Evolutionary conservation across 164 flowering plant genomes (phyloP).

Genomic region (Platanus orientalis): DNA sequence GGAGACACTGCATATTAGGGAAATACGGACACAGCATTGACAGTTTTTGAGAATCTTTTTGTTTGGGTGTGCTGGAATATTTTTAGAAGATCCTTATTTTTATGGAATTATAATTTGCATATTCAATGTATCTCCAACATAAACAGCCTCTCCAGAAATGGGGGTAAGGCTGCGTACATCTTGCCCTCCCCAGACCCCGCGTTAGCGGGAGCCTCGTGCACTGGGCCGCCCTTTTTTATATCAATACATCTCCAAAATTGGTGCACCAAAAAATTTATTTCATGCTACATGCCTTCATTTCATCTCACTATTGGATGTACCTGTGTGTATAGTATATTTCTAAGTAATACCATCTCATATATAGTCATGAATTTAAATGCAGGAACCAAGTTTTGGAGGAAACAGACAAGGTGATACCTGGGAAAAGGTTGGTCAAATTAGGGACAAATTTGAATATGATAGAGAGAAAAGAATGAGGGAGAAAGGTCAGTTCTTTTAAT

Average conservation of each 20-base stretch:
- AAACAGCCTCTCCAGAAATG: too few relatives aligned
- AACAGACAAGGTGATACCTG: constrained; percentile 48
- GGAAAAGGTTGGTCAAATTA: constrained; percentile 63
- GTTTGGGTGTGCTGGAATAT: too few relatives aligned
- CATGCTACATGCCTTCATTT: not conserved
- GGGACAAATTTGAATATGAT: constrained; percentile 90
- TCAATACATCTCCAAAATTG: not conserved
- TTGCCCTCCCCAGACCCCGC: too few relatives aligned
- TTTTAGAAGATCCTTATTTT: too few relatives aligned
- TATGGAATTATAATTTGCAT: too few relatives aligned
- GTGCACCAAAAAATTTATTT: not conserved
- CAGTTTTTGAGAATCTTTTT: too few relatives aligned
- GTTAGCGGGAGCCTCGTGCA: too few relatives aligned
- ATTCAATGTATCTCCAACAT: too few relatives aligned
- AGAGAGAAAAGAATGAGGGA: constrained; percentile 89
- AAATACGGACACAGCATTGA: too few relatives aligned
- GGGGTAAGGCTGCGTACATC: too few relatives aligned
- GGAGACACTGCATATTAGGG: too few relatives aligned
- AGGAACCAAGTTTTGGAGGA: constrained; percentile 54
- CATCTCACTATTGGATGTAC: not conserved
- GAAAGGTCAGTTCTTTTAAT: constrained; percentile 50
- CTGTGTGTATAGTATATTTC: not conserved
- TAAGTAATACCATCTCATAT: not conserved
- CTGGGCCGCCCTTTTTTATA: too few relatives aligned
- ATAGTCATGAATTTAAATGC: constrained; percentile 18